Evolutionary conservation across 257 asterid genomes (phyloP).

Genomic region (Ehretia macrophylla): DNA sequence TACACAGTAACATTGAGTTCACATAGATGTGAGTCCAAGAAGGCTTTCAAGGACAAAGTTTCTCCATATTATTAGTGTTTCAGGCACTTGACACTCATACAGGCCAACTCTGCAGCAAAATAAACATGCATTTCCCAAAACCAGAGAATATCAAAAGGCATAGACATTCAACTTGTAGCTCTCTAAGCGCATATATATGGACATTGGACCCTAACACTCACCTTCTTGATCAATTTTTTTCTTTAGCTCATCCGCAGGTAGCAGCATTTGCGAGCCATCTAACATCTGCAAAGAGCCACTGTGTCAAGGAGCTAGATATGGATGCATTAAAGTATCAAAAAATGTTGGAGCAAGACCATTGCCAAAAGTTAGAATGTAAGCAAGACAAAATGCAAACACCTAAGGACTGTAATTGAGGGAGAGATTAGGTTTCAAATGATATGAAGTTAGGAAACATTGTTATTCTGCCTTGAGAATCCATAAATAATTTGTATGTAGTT

Average conservation of each 20-base stretch:
- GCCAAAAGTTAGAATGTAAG: too few relatives aligned
- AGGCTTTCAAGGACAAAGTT: too few relatives aligned
- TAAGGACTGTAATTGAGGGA: too few relatives aligned
- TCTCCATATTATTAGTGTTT: too few relatives aligned
- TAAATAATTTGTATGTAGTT: not conserved
- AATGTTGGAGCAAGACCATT: not conserved
- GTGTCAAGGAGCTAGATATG: slow-evolving; percentile 5
- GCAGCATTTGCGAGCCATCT: slow-evolving; percentile 75
- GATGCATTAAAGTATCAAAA: not conserved
- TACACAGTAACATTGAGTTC: too few relatives aligned
- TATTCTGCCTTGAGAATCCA: not conserved
- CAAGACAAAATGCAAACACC: not conserved
- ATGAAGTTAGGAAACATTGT: not conserved
- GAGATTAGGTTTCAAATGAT: not conserved
- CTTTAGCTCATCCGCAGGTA: slow-evolving; percentile 73
- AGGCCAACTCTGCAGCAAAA: too few relatives aligned
- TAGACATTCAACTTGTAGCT: too few relatives aligned
- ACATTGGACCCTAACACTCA: slow-evolving; percentile 17
- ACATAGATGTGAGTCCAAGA: too few relatives aligned
- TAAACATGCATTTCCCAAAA: not conserved
- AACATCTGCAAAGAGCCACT: slow-evolving; percentile 53
- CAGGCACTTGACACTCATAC: too few relatives aligned
- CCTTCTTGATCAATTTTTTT: slow-evolving; percentile 77
- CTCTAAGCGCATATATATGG: not conserved
- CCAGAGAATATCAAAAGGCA: not conserved